phyloP scores from a whole-genome alignment of 1,139 yeast genomes.

The Candida sp. region DNA sequence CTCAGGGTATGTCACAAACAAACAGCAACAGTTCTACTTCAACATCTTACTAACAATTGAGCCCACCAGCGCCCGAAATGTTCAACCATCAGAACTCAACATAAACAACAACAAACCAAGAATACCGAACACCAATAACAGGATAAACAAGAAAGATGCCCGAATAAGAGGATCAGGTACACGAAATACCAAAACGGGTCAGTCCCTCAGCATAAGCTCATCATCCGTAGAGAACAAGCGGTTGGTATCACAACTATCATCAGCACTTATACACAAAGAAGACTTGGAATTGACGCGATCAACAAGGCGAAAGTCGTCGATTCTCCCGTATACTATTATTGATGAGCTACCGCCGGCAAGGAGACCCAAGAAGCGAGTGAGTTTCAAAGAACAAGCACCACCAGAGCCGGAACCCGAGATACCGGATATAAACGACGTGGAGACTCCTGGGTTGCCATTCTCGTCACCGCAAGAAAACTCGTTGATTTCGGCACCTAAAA shows the following conservation, averaged over 20 bases:
- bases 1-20: constrained; percentile 38
- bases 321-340: background rate
- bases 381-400: constrained; percentile 2
- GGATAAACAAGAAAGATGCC: constrained; percentile 25
- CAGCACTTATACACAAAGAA: constrained; percentile 1
- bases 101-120: background rate
- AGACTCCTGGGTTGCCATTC: background rate
- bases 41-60: constrained; percentile 11
- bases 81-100: constrained; percentile 7
- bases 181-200: constrained; percentile 15
- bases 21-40: too few species aligned
- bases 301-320: constrained; percentile 4
- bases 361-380: background rate
- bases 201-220: constrained; percentile 1
- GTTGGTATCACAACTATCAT: constrained; percentile 5
- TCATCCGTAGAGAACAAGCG: background rate
- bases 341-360: background rate
- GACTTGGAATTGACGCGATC: constrained; percentile 6
- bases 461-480: background rate
- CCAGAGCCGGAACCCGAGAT: background rate
- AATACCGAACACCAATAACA: constrained; percentile 10
- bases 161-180: constrained; percentile 45
- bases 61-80: constrained; percentile 12
- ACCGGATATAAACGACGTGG: background rate
- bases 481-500: background rate